A percentile compares a stretch with the other conserved stretches of the same genome.
These are phyloP conservation scores for Cardamine resedifolia DNA, from an alignment of 345 rosid genomes.

Conservation along the genomic window DNA sequence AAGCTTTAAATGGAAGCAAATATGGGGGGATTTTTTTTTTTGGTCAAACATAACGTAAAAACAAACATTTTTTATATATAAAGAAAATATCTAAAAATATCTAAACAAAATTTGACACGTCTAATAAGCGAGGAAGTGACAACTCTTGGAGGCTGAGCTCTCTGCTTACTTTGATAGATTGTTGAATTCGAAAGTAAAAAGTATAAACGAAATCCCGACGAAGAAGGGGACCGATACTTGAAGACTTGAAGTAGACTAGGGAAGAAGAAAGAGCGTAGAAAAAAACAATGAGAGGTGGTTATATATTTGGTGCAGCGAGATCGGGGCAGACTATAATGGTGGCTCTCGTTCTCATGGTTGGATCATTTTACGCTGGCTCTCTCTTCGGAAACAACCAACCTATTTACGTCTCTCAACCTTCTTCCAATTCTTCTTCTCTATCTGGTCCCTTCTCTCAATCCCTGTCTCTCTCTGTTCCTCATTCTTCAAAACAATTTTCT, in stretches of 20 bases:
- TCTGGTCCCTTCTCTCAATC: slow-evolving; percentile 26
- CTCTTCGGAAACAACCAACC: slow-evolving; percentile 69
- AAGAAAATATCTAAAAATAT: background rate
- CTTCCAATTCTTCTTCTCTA: slow-evolving; percentile 15
- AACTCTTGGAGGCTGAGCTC: slow-evolving; percentile 10
- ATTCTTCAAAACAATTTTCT: background rate
- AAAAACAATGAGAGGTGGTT: slow-evolving; percentile 57
- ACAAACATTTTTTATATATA: background rate
- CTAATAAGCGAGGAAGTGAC: slow-evolving; percentile 2
- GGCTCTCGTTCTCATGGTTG: slow-evolving; percentile 65
- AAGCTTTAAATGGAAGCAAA: background rate
- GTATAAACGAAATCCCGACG: slow-evolving; percentile 16
- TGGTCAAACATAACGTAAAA: background rate
- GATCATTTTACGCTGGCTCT: slow-evolving; percentile 78
- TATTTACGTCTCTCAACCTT: slow-evolving; percentile 44
- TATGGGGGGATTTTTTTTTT: background rate
- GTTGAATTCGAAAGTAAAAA: slow-evolving; percentile 20
- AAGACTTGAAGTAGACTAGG: slow-evolving; percentile 1
- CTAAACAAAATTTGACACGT: slow-evolving; percentile 13
- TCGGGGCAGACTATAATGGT: slow-evolving; percentile 70
- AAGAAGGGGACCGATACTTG: slow-evolving; percentile 16
- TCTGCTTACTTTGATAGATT: background rate
- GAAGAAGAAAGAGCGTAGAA: background rate
- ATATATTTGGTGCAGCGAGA: slow-evolving; percentile 52
- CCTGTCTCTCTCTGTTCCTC: slow-evolving; percentile 10